Conservation (phyloP, 192 early-diverging fungal species). For the Linnemannia hyalina region DNA sequence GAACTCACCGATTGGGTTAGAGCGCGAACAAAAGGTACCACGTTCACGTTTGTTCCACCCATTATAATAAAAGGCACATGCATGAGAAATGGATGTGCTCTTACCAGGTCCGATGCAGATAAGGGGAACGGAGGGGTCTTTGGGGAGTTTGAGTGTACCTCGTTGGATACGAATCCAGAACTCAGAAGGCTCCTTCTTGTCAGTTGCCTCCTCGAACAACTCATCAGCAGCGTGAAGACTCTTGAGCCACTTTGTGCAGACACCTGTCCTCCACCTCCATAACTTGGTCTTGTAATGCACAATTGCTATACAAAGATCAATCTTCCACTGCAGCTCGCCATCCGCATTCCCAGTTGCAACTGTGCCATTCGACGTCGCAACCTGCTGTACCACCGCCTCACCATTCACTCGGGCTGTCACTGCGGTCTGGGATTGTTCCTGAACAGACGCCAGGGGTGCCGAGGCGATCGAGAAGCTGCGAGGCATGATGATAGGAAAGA, state of each 20-base stretch:
- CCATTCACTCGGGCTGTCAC: neutral
- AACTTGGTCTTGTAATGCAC: conserved; percentile 89
- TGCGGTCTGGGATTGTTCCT: conserved; percentile 21
- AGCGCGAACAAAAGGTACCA: neutral
- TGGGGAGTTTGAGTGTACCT: conserved; percentile 79
- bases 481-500: conserved; percentile 85
- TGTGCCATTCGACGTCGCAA: conserved; percentile 26
- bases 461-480: conserved; percentile 92
- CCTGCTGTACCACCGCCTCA: neutral
- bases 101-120: conserved; percentile 89
- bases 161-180: conserved; percentile 64
- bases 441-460: conserved; percentile 52
- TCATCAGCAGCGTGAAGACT: conserved; percentile 21
- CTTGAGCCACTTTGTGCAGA: conserved; percentile 83
- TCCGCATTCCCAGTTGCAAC: conserved; percentile 6
- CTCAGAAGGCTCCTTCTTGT: conserved; percentile 18
- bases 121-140: conserved; percentile 64
- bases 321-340: conserved; percentile 46
- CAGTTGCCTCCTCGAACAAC: neutral
- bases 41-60: neutral
- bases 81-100: neutral
- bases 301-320: conserved; percentile 88
- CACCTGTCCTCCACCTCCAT: conserved; percentile 77
- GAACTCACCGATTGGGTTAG: neutral
- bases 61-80: neutral